Percentiles rank a stretch among this genome's conserved stretches.
These are phyloP conservation scores for Basidiobolus meristosporus DNA, from an alignment of 371 early-diverging fungal genomes.

Conservation along the genomic window DNA sequence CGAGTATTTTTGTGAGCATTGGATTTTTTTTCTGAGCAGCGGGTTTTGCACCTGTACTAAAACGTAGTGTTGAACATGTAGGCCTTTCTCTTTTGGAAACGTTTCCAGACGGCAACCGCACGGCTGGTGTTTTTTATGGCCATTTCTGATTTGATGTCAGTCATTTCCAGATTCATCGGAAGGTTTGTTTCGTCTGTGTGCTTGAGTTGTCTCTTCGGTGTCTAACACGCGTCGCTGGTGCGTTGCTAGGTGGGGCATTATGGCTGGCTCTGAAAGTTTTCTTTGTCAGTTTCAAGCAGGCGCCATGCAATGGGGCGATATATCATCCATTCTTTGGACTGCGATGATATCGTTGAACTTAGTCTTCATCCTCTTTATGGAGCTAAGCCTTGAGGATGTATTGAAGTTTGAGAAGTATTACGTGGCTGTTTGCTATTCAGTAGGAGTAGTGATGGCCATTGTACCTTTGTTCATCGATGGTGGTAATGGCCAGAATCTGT, in stretches of 20 bases:
- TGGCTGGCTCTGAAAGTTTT: background rate
- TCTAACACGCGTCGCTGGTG: too few species aligned
- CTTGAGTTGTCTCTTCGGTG: too few species aligned
- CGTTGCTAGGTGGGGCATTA: too few species aligned
- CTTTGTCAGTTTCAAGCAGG: background rate
- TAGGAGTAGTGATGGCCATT: background rate
- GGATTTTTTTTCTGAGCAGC: too few species aligned
- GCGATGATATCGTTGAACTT: background rate
- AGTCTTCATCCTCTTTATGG: background rate
- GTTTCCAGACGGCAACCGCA: background rate
- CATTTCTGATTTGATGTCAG: background rate
- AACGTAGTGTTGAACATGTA: too few species aligned
- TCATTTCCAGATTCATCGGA: background rate
- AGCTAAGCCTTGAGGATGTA: background rate
- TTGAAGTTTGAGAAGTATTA: background rate
- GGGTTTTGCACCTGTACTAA: too few species aligned
- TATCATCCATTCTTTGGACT: background rate
- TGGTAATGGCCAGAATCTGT: background rate
- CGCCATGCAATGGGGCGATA: conserved; percentile 1
- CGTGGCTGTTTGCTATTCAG: background rate
- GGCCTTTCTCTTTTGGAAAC: background rate
- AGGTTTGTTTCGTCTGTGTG: background rate
- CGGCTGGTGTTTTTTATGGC: background rate
- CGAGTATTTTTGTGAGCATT: too few species aligned
- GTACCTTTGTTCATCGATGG: background rate